Conservation (phyloP, 306 rosid genomes). For the Rosa chinensis region DNA sequence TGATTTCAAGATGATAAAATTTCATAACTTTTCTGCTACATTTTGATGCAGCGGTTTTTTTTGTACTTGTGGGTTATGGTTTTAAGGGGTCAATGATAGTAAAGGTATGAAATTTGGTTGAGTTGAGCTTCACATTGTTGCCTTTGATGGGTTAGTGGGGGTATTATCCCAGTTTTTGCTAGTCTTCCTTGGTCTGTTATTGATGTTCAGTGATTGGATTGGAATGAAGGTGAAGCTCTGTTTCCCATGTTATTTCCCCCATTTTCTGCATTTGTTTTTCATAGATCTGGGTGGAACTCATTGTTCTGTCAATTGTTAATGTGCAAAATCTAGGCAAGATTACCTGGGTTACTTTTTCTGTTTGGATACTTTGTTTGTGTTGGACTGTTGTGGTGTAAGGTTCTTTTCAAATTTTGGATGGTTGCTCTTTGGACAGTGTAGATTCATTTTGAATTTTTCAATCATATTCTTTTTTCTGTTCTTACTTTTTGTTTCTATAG, state of each 20-base stretch:
- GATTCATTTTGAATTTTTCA: background rate
- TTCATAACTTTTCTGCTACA: background rate
- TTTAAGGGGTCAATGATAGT: background rate
- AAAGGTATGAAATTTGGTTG: slow-evolving; percentile 15
- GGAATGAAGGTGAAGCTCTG: background rate
- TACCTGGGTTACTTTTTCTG: slow-evolving; percentile 11
- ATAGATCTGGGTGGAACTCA: slow-evolving; percentile 22
- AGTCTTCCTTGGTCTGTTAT: background rate
- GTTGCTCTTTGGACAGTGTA: slow-evolving; percentile 14
- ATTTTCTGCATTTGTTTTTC: background rate
- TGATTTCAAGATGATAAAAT: background rate
- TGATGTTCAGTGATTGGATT: background rate
- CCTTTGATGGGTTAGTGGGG: background rate
- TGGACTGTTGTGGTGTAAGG: slow-evolving; percentile 14
- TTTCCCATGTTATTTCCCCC: background rate
- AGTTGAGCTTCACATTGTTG: slow-evolving; percentile 2
- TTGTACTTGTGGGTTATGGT: background rate
- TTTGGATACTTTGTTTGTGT: slow-evolving; percentile 3
- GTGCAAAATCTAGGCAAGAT: slow-evolving; percentile 14
- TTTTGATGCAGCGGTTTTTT: background rate
- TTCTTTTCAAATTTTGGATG: slow-evolving; percentile 20
- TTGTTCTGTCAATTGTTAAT: slow-evolving; percentile 6
- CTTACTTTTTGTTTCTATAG: background rate
- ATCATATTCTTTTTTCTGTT: background rate
- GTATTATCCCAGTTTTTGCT: background rate